phyloP scores from a whole-genome alignment of 1,284 basidiomycete species.

The Crucibulum parvulum region DNA sequence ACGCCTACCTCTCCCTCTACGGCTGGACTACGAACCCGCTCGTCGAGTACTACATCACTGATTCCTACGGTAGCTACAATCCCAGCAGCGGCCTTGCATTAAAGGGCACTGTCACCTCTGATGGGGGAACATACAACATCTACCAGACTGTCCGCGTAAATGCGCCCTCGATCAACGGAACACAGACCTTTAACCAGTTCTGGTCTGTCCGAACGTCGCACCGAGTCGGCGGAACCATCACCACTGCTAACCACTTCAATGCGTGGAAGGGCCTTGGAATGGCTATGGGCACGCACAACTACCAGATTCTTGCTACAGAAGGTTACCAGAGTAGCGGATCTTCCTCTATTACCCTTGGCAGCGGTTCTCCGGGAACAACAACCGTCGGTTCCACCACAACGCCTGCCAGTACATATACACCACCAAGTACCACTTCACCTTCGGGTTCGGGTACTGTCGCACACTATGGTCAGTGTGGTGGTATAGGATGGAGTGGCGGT shows the following conservation, averaged over 20 bases:
- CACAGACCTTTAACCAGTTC: slow-evolving; percentile 42
- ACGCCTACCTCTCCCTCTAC: slow-evolving; percentile 35
- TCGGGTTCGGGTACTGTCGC: too few relatives aligned
- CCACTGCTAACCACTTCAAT: slow-evolving; percentile 41
- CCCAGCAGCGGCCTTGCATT: slow-evolving; percentile 15
- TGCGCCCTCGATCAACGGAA: slow-evolving; percentile 31
- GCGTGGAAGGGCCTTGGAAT: slow-evolving; percentile 39
- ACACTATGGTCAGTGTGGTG: too few relatives aligned
- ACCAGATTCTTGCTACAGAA: slow-evolving; percentile 43
- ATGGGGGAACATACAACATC: slow-evolving; percentile 20
- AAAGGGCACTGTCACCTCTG: slow-evolving; percentile 19
- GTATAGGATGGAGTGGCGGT: too few relatives aligned
- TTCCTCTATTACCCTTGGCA: slow-evolving; percentile 20
- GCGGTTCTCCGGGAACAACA: too few relatives aligned
- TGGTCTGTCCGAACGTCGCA: slow-evolving; percentile 38
- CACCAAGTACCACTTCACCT: too few relatives aligned
- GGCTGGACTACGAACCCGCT: slow-evolving; percentile 36
- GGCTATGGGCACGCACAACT: slow-evolving; percentile 40
- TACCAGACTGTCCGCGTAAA: slow-evolving; percentile 18
- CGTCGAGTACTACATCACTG: slow-evolving; percentile 26
- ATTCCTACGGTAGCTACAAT: slow-evolving; percentile 19
- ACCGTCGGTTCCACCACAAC: too few relatives aligned
- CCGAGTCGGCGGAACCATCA: slow-evolving; percentile 37
- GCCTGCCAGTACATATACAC: too few relatives aligned
- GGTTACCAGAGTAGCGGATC: slow-evolving; percentile 19